phyloP scores from a whole-genome alignment of 2,329 filamentous ascomycete species.

The Septoria linicola region DNA sequence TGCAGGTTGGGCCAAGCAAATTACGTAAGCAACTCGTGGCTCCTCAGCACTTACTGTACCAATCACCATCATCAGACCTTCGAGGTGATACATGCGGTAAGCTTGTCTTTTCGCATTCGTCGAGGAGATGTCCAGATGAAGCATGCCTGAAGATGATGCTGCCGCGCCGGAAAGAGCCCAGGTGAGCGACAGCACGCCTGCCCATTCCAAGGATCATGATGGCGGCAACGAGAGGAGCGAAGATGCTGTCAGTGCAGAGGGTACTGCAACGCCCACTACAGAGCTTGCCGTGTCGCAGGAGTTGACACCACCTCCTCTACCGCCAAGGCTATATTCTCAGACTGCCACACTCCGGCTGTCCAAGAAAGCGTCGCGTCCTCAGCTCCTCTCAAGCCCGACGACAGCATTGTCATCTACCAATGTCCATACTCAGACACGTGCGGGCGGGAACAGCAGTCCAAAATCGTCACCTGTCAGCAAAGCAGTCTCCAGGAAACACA shows the following conservation, averaged over 20 bases:
- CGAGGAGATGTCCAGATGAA: conserved; percentile 9
- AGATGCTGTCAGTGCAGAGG: too few relatives aligned
- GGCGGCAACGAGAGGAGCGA: neutral
- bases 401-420: conserved; percentile 82
- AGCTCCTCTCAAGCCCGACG: conserved; percentile 65
- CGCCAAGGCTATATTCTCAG: conserved; percentile 36
- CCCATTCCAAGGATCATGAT: conserved; percentile 1
- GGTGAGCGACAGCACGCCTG: conserved; percentile 2
- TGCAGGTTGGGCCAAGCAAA: too few relatives aligned
- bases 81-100: too few relatives aligned
- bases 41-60: too few relatives aligned
- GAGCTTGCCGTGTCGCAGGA: conserved; percentile 32
- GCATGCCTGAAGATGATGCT: conserved; percentile 25
- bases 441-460: conserved; percentile 47
- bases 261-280: neutral
- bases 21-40: too few relatives aligned
- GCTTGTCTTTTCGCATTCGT: neutral
- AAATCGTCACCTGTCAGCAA: conserved; percentile 34
- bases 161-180: conserved; percentile 9
- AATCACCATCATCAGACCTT: too few relatives aligned
- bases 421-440: conserved; percentile 72
- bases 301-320: conserved; percentile 40
- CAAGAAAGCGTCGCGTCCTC: conserved; percentile 41
- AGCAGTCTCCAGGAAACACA: conserved; percentile 42
- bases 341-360: conserved; percentile 36